Conservation (phyloP, 441 rosid species). For the Jatropha multifida region DNA sequence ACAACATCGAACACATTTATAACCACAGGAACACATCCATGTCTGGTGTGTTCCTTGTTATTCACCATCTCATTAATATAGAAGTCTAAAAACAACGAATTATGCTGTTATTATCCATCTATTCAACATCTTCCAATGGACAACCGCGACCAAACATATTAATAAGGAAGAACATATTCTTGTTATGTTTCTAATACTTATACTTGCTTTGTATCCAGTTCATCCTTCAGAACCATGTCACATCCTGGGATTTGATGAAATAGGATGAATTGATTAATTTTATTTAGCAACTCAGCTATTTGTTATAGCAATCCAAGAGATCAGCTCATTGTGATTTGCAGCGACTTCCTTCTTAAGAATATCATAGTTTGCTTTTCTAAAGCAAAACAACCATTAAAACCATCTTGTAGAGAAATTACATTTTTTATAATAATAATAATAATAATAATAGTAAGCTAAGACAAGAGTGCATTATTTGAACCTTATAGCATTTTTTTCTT, state of each 20-base stretch:
- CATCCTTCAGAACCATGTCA: too few relatives aligned
- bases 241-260: too few relatives aligned
- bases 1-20: background rate
- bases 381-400: background rate
- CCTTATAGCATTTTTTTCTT: background rate
- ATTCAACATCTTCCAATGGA: background rate
- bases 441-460: background rate
- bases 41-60: constrained; percentile 29
- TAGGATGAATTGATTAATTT: too few relatives aligned
- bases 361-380: background rate
- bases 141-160: too few relatives aligned
- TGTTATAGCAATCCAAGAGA: background rate
- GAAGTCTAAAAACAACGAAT: background rate
- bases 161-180: too few relatives aligned
- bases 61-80: constrained; percentile 13
- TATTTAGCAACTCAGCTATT: background rate
- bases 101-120: background rate
- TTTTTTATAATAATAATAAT: background rate
- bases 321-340: too few relatives aligned
- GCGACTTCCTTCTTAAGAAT: background rate
- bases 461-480: background rate
- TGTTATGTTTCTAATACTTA: too few relatives aligned
- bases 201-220: too few relatives aligned
- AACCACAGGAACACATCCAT: constrained; percentile 14
- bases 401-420: background rate